Evolutionary conservation across 2,329 filamentous ascomycete species (phyloP), one percentile per base, ranked within the genome.

Genomic region (Cytospora leucostoma): DNA sequence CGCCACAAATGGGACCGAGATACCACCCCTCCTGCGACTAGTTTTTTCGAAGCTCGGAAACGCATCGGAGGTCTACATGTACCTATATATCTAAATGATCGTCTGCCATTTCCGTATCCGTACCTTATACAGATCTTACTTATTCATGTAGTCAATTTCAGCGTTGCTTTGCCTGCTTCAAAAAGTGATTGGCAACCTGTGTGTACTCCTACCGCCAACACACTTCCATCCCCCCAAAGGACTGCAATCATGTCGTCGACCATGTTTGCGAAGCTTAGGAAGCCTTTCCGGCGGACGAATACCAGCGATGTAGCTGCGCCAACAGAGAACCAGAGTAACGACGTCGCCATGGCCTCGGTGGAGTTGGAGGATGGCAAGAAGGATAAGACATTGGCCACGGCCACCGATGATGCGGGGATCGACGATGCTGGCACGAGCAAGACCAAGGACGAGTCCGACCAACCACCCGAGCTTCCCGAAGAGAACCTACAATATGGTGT

Each of bases 401-500:
- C 44, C 44, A 47, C 44, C n/a, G 44, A 47, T 17, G 44, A 47
- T n/a, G 44, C 44, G 27, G 27, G 27, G 11, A 47, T n/a, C 44
- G 44, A 47, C 44, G 44, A 47, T 47, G 44, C 44, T 10, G 21
- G 10, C n/a, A 19, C 44, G 17, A 47, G 44, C 44, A 47, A 47
- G n/a, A 47, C n/a, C n/a, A 47, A 47, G 19, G 44, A 47, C 1
- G n/a, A 21, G 7, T n/a, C 35, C 8, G 8, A 15, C 19, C 44
- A 34, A 27, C 44, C 5, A 32, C 15, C 47, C 7, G 62, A 62
- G 12, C 21, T 65, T 1, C 56, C 64, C 13, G 62, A 63, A 1
- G 58, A 67, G 11, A 58, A 67, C 13, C 63, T 65, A 10, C 68
- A 71, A 27, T 66, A 64, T 37, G 69, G 70, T 63, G 66, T 71